phyloP scores from a whole-genome alignment of 1,139 yeast genomes.

The Eremothecium coryli region DNA sequence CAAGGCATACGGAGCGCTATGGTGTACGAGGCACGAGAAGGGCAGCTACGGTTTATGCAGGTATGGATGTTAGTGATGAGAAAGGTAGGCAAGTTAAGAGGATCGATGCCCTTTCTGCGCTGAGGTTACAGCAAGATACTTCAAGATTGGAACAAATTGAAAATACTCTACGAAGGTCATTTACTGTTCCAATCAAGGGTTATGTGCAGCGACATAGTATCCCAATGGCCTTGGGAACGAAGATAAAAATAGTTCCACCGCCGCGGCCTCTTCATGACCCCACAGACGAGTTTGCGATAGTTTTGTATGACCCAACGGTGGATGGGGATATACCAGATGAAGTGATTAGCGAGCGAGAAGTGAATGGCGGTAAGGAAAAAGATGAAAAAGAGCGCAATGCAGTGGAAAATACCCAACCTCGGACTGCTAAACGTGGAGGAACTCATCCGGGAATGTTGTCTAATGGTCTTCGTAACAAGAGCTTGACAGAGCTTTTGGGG shows the following conservation, averaged over 20 bases:
- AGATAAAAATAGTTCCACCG: conserved; percentile 56
- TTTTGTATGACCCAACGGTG: conserved; percentile 88
- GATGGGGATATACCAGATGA: conserved; percentile 34
- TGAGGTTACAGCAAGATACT: conserved; percentile 33
- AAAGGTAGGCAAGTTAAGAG: conserved; percentile 22
- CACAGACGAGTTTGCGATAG: conserved; percentile 85
- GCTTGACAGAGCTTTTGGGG: conserved; percentile 77
- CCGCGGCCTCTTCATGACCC: conserved; percentile 95
- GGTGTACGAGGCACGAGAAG: conserved; percentile 33
- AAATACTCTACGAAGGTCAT: conserved; percentile 34
- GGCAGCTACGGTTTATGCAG: conserved; percentile 39
- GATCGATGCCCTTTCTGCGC: conserved; percentile 47
- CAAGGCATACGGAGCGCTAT: conserved; percentile 34
- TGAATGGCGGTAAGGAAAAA: conserved; percentile 12
- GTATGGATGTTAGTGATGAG: conserved; percentile 10
- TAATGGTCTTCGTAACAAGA: conserved; percentile 41
- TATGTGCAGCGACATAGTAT: conserved; percentile 33
- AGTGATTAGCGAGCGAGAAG: conserved; percentile 14
- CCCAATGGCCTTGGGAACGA: conserved; percentile 80
- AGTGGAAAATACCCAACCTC: conserved; percentile 2
- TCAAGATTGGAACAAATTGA: conserved; percentile 32
- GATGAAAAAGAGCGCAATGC: conserved; percentile 16
- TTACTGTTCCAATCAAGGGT: conserved; percentile 43
- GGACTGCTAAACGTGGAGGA: conserved; percentile 3
- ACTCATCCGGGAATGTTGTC: conserved; percentile 22